Conservation (phyloP, 352 stramenopile species). For the Globisporangium mamillatum region DNA sequence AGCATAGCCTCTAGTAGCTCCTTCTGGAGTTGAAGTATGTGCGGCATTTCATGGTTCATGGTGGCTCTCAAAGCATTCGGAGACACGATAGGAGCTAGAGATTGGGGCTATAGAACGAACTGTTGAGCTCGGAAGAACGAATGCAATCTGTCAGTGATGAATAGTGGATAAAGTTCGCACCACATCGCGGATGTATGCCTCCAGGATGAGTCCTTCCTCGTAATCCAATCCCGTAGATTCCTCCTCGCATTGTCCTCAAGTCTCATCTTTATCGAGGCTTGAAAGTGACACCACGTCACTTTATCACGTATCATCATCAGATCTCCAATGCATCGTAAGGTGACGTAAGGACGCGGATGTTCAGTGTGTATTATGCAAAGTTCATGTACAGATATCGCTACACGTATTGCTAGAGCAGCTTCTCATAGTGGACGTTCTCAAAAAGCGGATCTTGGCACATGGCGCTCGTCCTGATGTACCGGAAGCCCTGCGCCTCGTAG, state of each 20-base stretch:
- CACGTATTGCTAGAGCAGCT: background rate
- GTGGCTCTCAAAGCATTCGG: background rate
- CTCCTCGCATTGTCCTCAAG: background rate
- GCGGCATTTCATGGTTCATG: background rate
- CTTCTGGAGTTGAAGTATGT: background rate
- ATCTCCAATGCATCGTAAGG: background rate
- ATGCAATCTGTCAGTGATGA: background rate
- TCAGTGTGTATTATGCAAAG: background rate
- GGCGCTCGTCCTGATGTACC: background rate
- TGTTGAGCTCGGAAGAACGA: background rate
- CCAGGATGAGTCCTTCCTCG: background rate
- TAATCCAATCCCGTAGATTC: background rate
- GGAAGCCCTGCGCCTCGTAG: conserved; percentile 6
- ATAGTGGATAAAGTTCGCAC: background rate
- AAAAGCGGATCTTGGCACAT: conserved; percentile 3
- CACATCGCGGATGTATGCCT: background rate
- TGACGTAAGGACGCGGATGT: background rate
- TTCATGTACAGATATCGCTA: background rate
- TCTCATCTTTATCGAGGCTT: background rate
- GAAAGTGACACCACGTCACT: background rate
- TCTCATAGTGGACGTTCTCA: background rate
- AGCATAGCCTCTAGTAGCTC: background rate
- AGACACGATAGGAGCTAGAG: background rate
- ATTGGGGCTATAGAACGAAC: background rate
- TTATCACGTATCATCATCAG: too few species aligned